Conservation (phyloP, 1,284 basidiomycete species). For the Leccinum ponderosum region DNA sequence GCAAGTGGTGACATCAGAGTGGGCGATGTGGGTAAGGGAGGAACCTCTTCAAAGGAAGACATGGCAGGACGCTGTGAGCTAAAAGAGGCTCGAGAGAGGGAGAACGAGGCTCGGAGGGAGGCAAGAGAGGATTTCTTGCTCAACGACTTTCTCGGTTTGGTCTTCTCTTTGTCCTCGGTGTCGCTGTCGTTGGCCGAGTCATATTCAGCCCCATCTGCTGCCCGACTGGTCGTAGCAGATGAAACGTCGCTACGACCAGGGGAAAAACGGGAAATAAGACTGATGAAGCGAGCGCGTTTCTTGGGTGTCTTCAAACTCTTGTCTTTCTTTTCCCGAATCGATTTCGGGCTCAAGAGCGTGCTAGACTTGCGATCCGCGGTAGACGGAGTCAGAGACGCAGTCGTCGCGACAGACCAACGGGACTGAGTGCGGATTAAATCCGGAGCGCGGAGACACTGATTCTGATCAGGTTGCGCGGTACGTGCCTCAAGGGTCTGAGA, state of each 20-base stretch:
- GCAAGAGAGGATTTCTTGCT: constrained; percentile 32
- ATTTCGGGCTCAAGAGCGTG: constrained; percentile 2
- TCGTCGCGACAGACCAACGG: constrained; percentile 15
- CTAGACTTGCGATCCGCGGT: constrained; percentile 12
- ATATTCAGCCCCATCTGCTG: constrained; percentile 16
- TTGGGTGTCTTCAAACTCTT: constrained; percentile 28
- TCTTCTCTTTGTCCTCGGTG: constrained; percentile 14
- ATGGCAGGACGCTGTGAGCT: constrained; percentile 27
- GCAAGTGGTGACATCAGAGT: constrained; percentile 7
- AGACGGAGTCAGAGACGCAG: constrained; percentile 7
- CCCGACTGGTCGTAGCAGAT: constrained; percentile 2
- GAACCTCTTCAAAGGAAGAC: constrained; percentile 24
- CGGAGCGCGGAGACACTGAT: constrained; percentile 15
- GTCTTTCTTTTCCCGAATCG: constrained; percentile 18
- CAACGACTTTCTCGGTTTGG: constrained; percentile 20
- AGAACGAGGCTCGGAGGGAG: constrained; percentile 33
- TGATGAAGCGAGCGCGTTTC: constrained; percentile 35
- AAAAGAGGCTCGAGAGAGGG: constrained; percentile 33
- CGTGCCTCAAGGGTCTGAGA: background rate
- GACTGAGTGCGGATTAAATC: constrained; percentile 23
- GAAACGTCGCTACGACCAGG: constrained; percentile 26
- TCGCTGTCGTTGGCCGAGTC: constrained; percentile 30
- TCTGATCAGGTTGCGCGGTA: background rate
- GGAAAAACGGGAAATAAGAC: constrained; percentile 33
- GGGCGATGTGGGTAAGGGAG: constrained; percentile 31